Percentiles rank a stretch among this genome's conserved stretches.
These are phyloP conservation scores for Diaporthe amygdali DNA, from an alignment of 2,329 filamentous ascomycete species.

Conservation along the genomic window DNA sequence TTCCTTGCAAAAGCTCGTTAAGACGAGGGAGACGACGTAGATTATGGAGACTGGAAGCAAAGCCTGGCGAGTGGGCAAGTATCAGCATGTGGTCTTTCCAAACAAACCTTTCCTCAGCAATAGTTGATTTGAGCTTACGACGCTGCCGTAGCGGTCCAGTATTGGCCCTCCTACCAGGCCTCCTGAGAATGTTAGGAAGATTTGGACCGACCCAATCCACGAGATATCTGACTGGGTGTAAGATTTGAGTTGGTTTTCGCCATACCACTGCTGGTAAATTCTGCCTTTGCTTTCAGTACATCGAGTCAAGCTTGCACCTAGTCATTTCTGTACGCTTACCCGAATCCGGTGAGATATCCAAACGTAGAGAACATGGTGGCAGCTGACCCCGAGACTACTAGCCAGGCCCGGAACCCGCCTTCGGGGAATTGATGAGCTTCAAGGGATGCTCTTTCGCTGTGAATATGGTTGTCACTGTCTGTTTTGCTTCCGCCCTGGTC, in stretches of 20 bases:
- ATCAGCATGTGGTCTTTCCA: neutral
- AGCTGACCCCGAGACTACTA: conserved; percentile 41
- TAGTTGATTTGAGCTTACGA: neutral
- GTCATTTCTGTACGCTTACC: conserved; percentile 19
- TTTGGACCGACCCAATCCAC: conserved; percentile 26
- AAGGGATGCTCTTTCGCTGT: neutral
- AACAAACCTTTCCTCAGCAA: neutral
- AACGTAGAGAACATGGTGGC: conserved; percentile 43
- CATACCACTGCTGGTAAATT: conserved; percentile 25
- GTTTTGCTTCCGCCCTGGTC: neutral
- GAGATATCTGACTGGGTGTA: conserved; percentile 25
- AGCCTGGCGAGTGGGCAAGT: neutral
- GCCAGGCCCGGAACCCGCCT: conserved; percentile 44
- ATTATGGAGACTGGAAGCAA: conserved; percentile 23
- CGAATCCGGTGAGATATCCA: conserved; percentile 48
- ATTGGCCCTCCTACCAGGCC: conserved; percentile 23
- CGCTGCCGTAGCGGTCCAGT: conserved; percentile 22
- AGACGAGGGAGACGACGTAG: conserved; percentile 23
- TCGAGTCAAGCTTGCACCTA: conserved; percentile 29
- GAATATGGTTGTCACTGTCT: neutral
- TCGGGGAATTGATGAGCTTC: conserved; percentile 7
- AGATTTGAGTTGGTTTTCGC: conserved; percentile 21
- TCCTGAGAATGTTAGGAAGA: conserved; percentile 25
- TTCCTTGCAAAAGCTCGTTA: conserved; percentile 25
- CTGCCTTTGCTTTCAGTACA: neutral